Conservation (phyloP, 139 green algal species). For the Coelastrella sp. region DNA sequence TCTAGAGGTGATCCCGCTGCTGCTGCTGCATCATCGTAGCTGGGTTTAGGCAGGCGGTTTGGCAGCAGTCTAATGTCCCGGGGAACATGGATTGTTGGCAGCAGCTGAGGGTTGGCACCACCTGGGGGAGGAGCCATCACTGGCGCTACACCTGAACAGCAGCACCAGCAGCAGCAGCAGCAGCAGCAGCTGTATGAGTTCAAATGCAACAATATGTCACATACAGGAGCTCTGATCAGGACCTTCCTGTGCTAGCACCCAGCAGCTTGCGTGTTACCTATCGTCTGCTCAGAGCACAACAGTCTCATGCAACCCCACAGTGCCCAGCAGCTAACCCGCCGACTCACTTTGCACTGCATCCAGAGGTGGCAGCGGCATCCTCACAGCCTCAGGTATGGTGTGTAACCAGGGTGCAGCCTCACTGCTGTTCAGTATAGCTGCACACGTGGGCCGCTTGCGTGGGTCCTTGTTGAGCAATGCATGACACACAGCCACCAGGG, state of each 20-base stretch:
- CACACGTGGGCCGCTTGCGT: constrained; percentile 29
- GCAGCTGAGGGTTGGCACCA: constrained; percentile 23
- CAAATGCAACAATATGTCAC: background rate
- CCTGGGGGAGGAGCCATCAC: background rate
- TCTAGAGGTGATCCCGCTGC: background rate
- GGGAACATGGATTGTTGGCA: constrained; percentile 39
- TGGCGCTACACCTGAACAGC: constrained; percentile 16
- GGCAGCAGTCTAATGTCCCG: constrained; percentile 48
- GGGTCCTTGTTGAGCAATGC: constrained; percentile 45
- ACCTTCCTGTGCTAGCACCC: too few species aligned
- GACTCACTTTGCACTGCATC: constrained; percentile 27
- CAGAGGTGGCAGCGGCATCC: constrained; percentile 32
- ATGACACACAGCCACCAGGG: constrained; percentile 29
- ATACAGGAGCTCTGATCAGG: background rate
- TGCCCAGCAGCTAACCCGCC: background rate
- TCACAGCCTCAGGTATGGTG: constrained; percentile 28
- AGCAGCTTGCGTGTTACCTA: too few species aligned
- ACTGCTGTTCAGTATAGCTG: constrained; percentile 48
- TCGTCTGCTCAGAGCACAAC: background rate
- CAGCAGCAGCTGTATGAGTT: background rate
- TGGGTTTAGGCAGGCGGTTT: constrained; percentile 44
- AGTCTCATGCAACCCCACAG: background rate
- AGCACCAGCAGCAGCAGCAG: background rate
- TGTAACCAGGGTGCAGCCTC: constrained; percentile 48
- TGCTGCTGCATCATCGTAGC: constrained; percentile 40